These are phyloP conservation scores for Alternaria alternata DNA, from an alignment of 2,329 filamentous ascomycete species.

Conservation along the genomic window DNA sequence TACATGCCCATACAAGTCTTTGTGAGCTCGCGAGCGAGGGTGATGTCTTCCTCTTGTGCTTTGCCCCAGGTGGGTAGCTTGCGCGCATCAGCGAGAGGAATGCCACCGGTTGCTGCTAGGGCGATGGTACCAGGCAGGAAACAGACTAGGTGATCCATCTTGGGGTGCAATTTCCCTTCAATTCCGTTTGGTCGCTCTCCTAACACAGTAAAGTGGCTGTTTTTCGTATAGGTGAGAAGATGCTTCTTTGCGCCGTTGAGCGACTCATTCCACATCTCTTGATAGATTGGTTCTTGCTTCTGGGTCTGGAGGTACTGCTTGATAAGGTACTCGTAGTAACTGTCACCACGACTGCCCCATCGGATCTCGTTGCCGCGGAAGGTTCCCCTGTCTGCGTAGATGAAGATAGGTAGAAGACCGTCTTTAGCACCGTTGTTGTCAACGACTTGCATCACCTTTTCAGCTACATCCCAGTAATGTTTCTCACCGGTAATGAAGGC, in stretches of 20 bases:
- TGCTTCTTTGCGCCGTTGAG: slow-evolving; percentile 88
- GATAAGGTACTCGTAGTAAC: slow-evolving; percentile 97
- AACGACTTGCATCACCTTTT: slow-evolving; percentile 90
- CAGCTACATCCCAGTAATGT: slow-evolving; percentile 89
- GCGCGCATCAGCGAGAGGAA: slow-evolving; percentile 76
- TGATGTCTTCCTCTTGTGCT: slow-evolving; percentile 85
- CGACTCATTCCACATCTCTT: slow-evolving; percentile 91
- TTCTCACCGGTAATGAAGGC: slow-evolving; percentile 93
- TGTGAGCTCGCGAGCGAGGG: slow-evolving; percentile 86
- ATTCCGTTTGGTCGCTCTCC: slow-evolving; percentile 84
- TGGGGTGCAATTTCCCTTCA: slow-evolving; percentile 71
- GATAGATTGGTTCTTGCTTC: slow-evolving; percentile 82
- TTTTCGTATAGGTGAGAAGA: slow-evolving; percentile 85
- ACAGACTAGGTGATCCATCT: slow-evolving; percentile 98
- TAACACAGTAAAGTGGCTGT: slow-evolving; percentile 84
- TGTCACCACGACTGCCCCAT: slow-evolving; percentile 91
- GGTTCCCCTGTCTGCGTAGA: slow-evolving; percentile 78
- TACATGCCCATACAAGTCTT: slow-evolving; percentile 99
- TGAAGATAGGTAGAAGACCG: slow-evolving; percentile 90
- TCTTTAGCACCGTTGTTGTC: slow-evolving; percentile 82
- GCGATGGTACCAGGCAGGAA: slow-evolving; percentile 98
- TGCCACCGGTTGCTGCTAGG: slow-evolving; percentile 81
- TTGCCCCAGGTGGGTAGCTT: slow-evolving; percentile 75
- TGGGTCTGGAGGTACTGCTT: slow-evolving; percentile 98
- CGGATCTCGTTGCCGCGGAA: slow-evolving; percentile 89